Percentiles rank a stretch among this genome's conserved stretches.
These are phyloP conservation scores for Suhomyces kilbournensis DNA, from an alignment of 805 yeast species.

Conservation along the genomic window DNA sequence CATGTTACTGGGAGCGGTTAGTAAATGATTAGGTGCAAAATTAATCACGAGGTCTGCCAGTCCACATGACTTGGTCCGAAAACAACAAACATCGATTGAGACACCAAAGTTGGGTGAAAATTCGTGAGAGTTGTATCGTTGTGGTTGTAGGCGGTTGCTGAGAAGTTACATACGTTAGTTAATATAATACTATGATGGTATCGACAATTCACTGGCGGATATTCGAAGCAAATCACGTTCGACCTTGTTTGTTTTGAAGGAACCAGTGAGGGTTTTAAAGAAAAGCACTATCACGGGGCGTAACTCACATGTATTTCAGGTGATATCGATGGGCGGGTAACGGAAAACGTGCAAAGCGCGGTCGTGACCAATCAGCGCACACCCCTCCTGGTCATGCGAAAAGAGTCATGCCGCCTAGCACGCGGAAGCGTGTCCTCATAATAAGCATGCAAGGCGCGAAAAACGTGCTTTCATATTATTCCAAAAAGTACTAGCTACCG, in stretches of 20 bases:
- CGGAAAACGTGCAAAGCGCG: conserved; percentile 1
- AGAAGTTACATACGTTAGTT: neutral
- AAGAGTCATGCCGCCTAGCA: neutral
- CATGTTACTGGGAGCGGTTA: conserved; percentile 10
- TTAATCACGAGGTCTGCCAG: conserved; percentile 1
- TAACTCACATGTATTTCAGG: conserved; percentile 6
- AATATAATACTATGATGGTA: neutral
- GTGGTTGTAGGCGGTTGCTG: neutral
- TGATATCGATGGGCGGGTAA: conserved; percentile 6
- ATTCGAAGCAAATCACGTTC: conserved; percentile 4
- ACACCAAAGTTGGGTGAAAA: neutral
- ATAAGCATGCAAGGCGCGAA: neutral
- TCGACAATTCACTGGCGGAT: neutral
- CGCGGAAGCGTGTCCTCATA: neutral
- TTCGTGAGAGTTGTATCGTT: neutral
- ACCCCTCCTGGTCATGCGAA: neutral
- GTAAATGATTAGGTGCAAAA: conserved; percentile 4
- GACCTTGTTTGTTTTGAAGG: conserved; percentile 3
- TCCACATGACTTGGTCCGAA: neutral
- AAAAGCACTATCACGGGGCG: conserved; percentile 3
- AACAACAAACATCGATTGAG: neutral
- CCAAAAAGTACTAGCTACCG: neutral
- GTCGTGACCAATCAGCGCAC: neutral
- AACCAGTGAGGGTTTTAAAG: conserved; percentile 4
- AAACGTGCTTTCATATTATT: neutral